Evolutionary conservation across 1,284 basidiomycete genomes (phyloP).

Genomic region (Mrakiaceae sp.): DNA sequence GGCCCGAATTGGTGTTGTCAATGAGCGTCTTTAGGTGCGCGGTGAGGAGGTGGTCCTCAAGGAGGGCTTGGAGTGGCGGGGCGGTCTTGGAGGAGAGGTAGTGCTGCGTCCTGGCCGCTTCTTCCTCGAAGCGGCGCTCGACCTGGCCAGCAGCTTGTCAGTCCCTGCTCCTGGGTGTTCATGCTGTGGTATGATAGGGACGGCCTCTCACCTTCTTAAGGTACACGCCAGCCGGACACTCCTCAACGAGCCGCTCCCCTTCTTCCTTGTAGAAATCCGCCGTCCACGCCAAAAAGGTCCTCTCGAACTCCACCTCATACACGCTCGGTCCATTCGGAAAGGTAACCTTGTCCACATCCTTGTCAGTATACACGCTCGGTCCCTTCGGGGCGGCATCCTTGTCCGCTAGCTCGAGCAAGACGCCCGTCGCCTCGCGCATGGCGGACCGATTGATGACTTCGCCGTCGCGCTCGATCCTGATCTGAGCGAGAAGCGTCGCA

Average conservation of each 20-base stretch:
- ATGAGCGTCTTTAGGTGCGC: constrained; percentile 67
- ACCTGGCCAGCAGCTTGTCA: constrained; percentile 44
- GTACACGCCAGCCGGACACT: constrained; percentile 72
- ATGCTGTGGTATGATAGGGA: no score
- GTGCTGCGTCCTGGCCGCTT: constrained; percentile 76
- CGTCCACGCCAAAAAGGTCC: constrained; percentile 65
- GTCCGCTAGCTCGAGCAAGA: constrained; percentile 59
- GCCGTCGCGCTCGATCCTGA: constrained; percentile 85
- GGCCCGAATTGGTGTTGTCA: constrained; percentile 69
- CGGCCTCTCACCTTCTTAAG: constrained; percentile 53
- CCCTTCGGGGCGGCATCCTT: constrained; percentile 18
- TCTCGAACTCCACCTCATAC: constrained; percentile 79
- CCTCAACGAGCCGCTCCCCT: constrained; percentile 56
- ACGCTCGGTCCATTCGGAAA: constrained; percentile 41
- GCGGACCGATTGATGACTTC: constrained; percentile 83
- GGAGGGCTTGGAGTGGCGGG: constrained; percentile 55
- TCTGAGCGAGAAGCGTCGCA: constrained; percentile 69
- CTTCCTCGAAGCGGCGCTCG: constrained; percentile 69
- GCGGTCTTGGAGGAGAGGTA: constrained; percentile 74
- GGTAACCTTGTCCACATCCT: constrained; percentile 21
- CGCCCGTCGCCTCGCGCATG: constrained; percentile 79
- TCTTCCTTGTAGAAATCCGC: constrained; percentile 70
- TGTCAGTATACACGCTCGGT: constrained; percentile 18
- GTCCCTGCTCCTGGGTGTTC: background rate
- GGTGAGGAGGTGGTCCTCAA: constrained; percentile 66